A percentile compares a stretch with the other conserved stretches of the same genome.
These are phyloP conservation scores for Wickerhamomyces xylosicus DNA, from an alignment of 805 yeast genomes.

Conservation along the genomic window DNA sequence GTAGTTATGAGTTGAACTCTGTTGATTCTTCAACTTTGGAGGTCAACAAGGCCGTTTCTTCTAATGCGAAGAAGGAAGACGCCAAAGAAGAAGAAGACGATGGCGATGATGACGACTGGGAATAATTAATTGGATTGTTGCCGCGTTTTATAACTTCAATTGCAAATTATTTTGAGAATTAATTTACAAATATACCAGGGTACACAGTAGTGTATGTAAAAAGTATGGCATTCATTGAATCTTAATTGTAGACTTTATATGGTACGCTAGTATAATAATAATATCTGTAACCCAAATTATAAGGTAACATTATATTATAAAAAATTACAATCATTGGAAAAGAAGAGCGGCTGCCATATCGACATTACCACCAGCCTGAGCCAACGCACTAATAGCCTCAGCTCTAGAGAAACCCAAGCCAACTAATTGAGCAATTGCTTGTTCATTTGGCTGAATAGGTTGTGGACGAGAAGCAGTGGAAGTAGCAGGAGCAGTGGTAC, in stretches of 20 bases:
- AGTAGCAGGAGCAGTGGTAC: constrained; percentile 2
- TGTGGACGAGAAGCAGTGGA: constrained; percentile 3
- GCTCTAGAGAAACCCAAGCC: constrained; percentile 61
- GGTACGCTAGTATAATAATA: too few species aligned
- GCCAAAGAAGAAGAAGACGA: constrained; percentile 17
- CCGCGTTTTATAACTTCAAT: background rate
- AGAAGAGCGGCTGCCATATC: constrained; percentile 80
- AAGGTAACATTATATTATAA: too few species aligned
- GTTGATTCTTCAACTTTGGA: constrained; percentile 26
- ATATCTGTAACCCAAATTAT: too few species aligned
- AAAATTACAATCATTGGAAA: constrained; percentile 26
- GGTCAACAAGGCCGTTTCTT: constrained; percentile 11
- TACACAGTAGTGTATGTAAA: too few species aligned
- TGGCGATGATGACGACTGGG: constrained; percentile 47
- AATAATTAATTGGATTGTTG: constrained; percentile 22
- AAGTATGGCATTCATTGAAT: too few species aligned
- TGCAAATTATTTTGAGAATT: too few species aligned
- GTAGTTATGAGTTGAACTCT: constrained; percentile 30
- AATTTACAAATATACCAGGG: too few species aligned
- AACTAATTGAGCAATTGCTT: constrained; percentile 35
- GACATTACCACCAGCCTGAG: constrained; percentile 61
- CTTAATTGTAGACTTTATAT: too few species aligned
- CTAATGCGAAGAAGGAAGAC: constrained; percentile 8
- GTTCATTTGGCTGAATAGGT: constrained; percentile 22
- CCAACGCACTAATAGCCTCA: constrained; percentile 57